A percentile compares a stretch with the other conserved stretches of the same genome.
These are phyloP conservation scores for Tolypocladium pustulatum DNA, from an alignment of 2,329 filamentous ascomycete species.

Conservation along the genomic window DNA sequence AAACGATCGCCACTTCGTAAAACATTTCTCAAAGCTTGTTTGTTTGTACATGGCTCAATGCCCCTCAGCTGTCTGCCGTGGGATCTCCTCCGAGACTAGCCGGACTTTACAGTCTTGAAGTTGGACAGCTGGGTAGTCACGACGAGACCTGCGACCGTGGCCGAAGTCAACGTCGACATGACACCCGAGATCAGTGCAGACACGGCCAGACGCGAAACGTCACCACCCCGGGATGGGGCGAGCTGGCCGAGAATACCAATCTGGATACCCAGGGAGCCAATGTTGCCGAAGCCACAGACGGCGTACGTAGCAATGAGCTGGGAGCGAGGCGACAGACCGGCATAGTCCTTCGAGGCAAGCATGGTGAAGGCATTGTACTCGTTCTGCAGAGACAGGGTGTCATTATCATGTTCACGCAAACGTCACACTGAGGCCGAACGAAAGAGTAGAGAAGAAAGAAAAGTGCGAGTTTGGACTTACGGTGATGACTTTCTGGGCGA, in stretches of 20 bases:
- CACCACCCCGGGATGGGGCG: slow-evolving; percentile 60
- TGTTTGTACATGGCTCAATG: not conserved
- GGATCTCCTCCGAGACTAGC: not conserved
- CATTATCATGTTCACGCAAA: not conserved
- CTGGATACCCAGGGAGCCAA: slow-evolving; percentile 79
- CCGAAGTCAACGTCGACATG: slow-evolving; percentile 68
- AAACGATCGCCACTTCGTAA: not conserved
- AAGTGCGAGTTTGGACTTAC: slow-evolving; percentile 21
- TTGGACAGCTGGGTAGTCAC: slow-evolving; percentile 38
- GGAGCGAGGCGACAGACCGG: slow-evolving; percentile 55
- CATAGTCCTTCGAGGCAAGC: slow-evolving; percentile 42
- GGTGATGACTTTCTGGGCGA: slow-evolving; percentile 76
- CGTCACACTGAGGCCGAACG: no score
- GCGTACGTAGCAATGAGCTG: slow-evolving; percentile 78
- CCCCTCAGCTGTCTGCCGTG: not conserved
- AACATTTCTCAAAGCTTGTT: not conserved
- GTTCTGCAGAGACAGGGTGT: slow-evolving; percentile 35
- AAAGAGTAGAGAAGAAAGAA: not conserved
- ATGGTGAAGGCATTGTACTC: slow-evolving; percentile 65
- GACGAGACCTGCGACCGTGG: slow-evolving; percentile 67
- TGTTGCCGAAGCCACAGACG: slow-evolving; percentile 75
- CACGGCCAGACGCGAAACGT: slow-evolving; percentile 65
- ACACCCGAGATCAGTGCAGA: slow-evolving; percentile 72
- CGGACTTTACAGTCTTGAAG: not conserved
- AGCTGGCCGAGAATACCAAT: slow-evolving; percentile 81